Evolutionary conservation across 1,139 yeast species (phyloP), one percentile per base, ranked within the genome.

Genomic region (Hemisphaericaspora lyxosophila): DNA sequence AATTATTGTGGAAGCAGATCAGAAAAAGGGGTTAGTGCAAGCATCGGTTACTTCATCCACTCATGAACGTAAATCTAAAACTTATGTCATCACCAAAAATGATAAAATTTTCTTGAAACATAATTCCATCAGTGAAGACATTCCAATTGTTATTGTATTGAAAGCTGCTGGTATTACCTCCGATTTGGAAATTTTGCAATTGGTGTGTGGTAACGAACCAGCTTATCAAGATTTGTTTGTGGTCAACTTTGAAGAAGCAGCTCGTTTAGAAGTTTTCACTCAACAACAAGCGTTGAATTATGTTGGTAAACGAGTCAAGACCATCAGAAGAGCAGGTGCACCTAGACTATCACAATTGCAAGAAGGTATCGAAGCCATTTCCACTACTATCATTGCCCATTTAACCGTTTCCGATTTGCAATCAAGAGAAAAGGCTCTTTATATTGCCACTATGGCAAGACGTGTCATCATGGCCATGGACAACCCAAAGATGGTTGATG

Each of bases 41-140:
- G 97, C 98, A 0, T 87, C 96, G 1, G 99, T 92, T 15, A 92
- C 98, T 0, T 88, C 97, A 9, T 88, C 97, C 2, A 92, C 99
- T 1, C 98, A 92, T 62, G 99, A 92, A 62, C 80, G 98, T 61
- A 94, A 92, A 59, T 90, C 97, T 24, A 92, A 92, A 60, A 92
- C 98, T 0, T 92, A 94, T 55, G 97, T 92, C 31, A 82, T 92
- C 34, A 86, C 97, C 24, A 92, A 90, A 54, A 86, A 90, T 57
- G 94, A 82, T 41, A 86, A 84, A 53, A 88, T 92, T 19, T 92
- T 85, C 59, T 71, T 92, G 53, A 92, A 92, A 59, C 98, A 94
- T 65, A 94, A 92, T 65, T 88, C 96, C 41, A 85, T 92, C 49
- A 76, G 89, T 49, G 99, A 92, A 62, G 99, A 94, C 57, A 78